Percentiles rank a stretch among this genome's conserved stretches.
Conservation (phyloP, 1,284 basidiomycete species). For the Cystobasidium slooffiae region DNA sequence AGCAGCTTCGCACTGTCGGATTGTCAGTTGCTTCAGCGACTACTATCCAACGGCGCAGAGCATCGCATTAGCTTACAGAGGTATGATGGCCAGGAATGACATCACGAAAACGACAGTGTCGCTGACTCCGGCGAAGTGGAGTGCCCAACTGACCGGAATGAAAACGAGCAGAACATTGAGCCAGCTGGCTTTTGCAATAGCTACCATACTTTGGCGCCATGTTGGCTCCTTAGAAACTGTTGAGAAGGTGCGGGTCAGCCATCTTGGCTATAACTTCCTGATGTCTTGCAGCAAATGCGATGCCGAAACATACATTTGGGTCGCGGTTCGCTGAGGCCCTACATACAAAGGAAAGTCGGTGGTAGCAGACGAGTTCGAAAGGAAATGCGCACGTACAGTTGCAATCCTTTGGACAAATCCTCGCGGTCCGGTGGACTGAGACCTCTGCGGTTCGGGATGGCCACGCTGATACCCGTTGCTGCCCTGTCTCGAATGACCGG, state of each 20-base stretch:
- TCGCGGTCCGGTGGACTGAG: constrained; percentile 9
- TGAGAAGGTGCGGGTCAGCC: background rate
- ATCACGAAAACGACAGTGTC: constrained; percentile 53
- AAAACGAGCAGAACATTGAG: constrained; percentile 60
- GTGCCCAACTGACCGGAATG: constrained; percentile 57
- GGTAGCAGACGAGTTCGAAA: background rate
- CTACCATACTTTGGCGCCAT: constrained; percentile 53
- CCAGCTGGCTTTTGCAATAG: constrained; percentile 57
- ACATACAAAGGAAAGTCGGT: background rate
- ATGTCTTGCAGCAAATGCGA: background rate
- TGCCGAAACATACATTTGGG: constrained; percentile 24
- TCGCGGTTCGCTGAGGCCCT: constrained; percentile 36
- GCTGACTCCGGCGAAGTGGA: constrained; percentile 57
- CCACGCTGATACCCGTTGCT: background rate
- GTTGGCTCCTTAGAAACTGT: constrained; percentile 58
- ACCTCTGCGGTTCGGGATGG: constrained; percentile 10
- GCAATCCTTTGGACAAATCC: constrained; percentile 31
- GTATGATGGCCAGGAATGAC: constrained; percentile 42
- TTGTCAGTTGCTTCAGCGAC: constrained; percentile 61
- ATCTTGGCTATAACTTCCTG: background rate
- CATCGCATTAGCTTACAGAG: background rate
- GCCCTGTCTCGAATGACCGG: background rate
- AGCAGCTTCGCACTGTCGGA: constrained; percentile 70
- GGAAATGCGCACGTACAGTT: constrained; percentile 4
- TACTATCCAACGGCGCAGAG: constrained; percentile 59